These are phyloP conservation scores for Kwoniella heveanensis DNA, from an alignment of 768 basidiomycete genomes.

Conservation along the genomic window DNA sequence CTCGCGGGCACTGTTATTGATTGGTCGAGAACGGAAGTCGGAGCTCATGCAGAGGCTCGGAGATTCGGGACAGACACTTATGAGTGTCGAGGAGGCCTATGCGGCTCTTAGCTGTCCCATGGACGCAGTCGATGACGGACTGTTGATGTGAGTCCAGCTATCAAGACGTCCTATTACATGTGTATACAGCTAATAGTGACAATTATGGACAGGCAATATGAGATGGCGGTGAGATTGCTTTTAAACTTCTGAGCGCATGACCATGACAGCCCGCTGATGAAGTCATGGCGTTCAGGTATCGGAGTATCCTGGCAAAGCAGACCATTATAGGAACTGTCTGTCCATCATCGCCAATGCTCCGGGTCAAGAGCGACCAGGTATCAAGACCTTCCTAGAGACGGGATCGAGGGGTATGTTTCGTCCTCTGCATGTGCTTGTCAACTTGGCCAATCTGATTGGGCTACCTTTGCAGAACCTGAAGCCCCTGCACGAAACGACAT, in stretches of 20 bases:
- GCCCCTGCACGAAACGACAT: constrained; percentile 42
- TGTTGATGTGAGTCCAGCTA: constrained; percentile 41
- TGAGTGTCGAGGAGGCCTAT: constrained; percentile 48
- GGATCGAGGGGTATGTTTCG: constrained; percentile 32
- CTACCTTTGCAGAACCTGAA: constrained; percentile 17
- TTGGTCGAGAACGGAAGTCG: constrained; percentile 31
- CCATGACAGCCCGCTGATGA: no score
- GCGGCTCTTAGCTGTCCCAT: constrained; percentile 38
- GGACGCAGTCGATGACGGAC: constrained; percentile 45
- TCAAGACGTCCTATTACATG: not conserved
- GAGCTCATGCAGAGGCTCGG: constrained; percentile 33
- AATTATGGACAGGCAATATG: constrained; percentile 38
- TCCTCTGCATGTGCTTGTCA: constrained; percentile 2
- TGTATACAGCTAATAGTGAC: constrained; percentile 3
- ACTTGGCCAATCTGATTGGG: no score
- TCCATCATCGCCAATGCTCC: constrained; percentile 43
- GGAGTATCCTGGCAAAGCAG: constrained; percentile 45
- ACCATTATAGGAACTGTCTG: constrained; percentile 46
- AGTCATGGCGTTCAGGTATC: constrained; percentile 13
- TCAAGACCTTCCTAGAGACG: constrained; percentile 41
- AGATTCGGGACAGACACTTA: constrained; percentile 32
- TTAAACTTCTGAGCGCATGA: no score
- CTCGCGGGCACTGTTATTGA: constrained; percentile 28
- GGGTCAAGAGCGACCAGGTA: constrained; percentile 37
- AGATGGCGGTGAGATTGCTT: constrained; percentile 38